Percentiles rank a stretch among this genome's conserved stretches.
Conservation (phyloP, 2,329 filamentous ascomycete genomes). For the Rutstroemia sp. region DNA sequence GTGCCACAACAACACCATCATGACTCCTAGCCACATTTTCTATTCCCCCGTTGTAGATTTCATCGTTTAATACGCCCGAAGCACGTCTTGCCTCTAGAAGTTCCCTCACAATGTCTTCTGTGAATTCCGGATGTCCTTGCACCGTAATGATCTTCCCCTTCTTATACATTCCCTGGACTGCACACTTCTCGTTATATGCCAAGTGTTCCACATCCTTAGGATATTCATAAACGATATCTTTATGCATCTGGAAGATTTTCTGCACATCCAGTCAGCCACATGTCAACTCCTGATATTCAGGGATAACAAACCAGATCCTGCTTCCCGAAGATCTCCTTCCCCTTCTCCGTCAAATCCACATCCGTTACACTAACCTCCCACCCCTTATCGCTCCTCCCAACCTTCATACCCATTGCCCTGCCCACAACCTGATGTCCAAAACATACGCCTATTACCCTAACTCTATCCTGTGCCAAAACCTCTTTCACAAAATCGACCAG, state of each 20-base stretch:
- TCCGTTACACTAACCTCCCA: constrained; percentile 78
- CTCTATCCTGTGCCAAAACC: constrained; percentile 51
- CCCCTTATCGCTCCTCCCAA: constrained; percentile 58
- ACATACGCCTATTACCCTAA: constrained; percentile 73
- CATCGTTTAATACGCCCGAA: constrained; percentile 62
- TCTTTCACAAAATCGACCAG: constrained; percentile 60
- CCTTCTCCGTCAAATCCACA: constrained; percentile 59
- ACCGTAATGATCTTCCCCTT: constrained; percentile 62
- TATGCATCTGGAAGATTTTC: constrained; percentile 81
- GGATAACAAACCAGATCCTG: constrained; percentile 44
- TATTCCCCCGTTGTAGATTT: constrained; percentile 61
- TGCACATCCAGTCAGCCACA: constrained; percentile 26
- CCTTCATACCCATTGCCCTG: constrained; percentile 60
- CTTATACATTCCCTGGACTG: constrained; percentile 73
- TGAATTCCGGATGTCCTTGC: constrained; percentile 85
- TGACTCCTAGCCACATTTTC: constrained; percentile 58
- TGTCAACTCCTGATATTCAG: not conserved
- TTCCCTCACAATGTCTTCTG: constrained; percentile 60
- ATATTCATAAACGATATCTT: constrained; percentile 62
- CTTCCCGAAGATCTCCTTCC: constrained; percentile 63
- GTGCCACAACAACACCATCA: constrained; percentile 70
- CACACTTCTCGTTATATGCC: constrained; percentile 58
- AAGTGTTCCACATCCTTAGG: constrained; percentile 56
- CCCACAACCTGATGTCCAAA: constrained; percentile 85
- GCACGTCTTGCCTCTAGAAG: constrained; percentile 57